phyloP scores from a whole-genome alignment of 106 monocot genomes.

The Cymbidium sinense region DNA sequence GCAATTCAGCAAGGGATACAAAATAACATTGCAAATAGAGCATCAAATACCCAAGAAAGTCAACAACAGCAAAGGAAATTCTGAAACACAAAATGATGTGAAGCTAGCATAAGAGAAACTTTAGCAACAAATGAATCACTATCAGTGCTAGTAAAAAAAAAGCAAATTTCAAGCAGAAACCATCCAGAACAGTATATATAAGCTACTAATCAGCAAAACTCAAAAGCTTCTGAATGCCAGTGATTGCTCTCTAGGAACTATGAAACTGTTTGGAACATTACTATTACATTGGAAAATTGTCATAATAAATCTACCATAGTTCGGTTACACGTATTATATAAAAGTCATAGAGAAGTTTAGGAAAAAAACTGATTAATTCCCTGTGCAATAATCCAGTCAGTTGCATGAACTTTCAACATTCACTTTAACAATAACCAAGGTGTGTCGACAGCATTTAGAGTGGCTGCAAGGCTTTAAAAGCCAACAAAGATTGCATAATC shows the following conservation, averaged over 20 bases:
- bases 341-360: background rate
- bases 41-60: background rate
- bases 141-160: background rate
- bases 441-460: background rate
- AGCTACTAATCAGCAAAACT: background rate
- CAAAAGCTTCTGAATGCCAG: background rate
- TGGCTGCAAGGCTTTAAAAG: background rate
- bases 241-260: background rate
- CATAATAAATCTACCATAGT: background rate
- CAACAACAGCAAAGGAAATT: background rate
- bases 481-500: background rate
- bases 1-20: background rate
- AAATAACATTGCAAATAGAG: background rate
- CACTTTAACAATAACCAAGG: background rate
- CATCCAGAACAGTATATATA: background rate
- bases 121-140: background rate
- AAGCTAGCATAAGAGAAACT: background rate
- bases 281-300: background rate
- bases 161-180: background rate
- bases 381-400: background rate
- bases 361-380: no score
- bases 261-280: background rate
- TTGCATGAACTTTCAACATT: background rate
- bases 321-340: background rate
- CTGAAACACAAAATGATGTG: background rate